phyloP scores from a whole-genome alignment of 1,284 basidiomycete species.

The Trametes versicolor region DNA sequence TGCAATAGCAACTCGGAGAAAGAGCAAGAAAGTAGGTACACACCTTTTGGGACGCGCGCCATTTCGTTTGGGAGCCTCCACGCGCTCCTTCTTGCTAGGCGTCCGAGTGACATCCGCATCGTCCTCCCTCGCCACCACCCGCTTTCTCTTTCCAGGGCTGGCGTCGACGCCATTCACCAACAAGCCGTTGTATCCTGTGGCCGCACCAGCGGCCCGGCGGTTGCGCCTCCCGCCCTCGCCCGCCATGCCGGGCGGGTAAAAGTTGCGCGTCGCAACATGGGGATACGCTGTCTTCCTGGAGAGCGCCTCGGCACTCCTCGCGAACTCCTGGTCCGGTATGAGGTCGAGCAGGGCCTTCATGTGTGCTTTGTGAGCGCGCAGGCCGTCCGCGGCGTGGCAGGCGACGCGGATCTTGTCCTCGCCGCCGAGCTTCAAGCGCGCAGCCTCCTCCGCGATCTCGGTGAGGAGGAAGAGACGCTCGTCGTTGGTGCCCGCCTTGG shows the following conservation, averaged over 20 bases:
- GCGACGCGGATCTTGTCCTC: conserved; percentile 99
- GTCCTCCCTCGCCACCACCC: conserved; percentile 61
- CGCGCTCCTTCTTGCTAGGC: conserved; percentile 53
- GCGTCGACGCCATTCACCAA: conserved; percentile 39
- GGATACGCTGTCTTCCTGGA: conserved; percentile 77
- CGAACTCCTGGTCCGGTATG: conserved; percentile 64
- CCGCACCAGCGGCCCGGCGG: conserved; percentile 48
- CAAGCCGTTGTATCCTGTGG: conserved; percentile 34
- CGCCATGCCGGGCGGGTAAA: conserved; percentile 61
- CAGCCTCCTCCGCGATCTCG: conserved; percentile 94
- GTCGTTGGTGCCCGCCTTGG: conserved; percentile 72
- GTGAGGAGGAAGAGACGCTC: conserved; percentile 88
- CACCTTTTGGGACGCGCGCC: conserved; percentile 68
- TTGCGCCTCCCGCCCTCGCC: conserved; percentile 68
- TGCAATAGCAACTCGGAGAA: too few species aligned
- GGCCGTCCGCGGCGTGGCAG: conserved; percentile 92
- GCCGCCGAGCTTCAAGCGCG: conserved; percentile 91
- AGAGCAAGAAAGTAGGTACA: conserved; percentile 37
- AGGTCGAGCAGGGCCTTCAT: conserved; percentile 72
- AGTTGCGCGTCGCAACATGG: conserved; percentile 72
- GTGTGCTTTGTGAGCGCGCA: conserved; percentile 78
- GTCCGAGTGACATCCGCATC: conserved; percentile 65
- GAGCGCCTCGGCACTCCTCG: conserved; percentile 50
- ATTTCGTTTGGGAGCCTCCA: conserved; percentile 55
- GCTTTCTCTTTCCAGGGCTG: conserved; percentile 72